These are phyloP conservation scores for Trichoderma koningiopsis DNA, from an alignment of 2,329 filamentous ascomycete genomes.

Conservation along the genomic window DNA sequence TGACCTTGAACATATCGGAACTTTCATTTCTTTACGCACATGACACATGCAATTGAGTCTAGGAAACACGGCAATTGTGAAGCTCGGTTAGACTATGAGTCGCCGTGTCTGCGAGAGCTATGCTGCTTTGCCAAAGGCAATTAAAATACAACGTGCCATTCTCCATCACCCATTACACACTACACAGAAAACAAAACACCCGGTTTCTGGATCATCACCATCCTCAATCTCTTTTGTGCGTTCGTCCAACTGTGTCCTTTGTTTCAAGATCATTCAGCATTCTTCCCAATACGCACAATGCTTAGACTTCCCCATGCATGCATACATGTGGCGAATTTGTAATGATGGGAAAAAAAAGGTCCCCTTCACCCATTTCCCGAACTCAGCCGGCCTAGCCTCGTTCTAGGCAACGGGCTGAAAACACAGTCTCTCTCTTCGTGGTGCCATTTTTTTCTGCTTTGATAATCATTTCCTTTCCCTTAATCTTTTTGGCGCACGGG, in stretches of 20 bases:
- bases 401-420: background rate
- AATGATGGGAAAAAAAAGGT: background rate
- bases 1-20: background rate
- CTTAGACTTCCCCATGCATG: too few species aligned
- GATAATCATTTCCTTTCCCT: background rate
- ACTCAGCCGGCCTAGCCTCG: background rate
- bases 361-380: background rate
- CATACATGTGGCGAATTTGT: background rate
- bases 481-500: background rate
- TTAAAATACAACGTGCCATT: background rate
- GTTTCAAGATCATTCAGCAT: too few species aligned
- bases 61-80: background rate
- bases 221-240: background rate
- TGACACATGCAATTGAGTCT: background rate
- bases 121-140: background rate
- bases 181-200: background rate
- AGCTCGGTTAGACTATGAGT: background rate
- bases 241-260: too few species aligned
- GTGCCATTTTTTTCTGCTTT: constrained; percentile 1
- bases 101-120: background rate
- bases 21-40: background rate
- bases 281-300: background rate
- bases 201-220: background rate
- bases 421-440: background rate
- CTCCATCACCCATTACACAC: background rate